Base-by-base conservation (phyloP, 2,329 filamentous ascomycete species). In the Neopestalotiopsis rosae region DNA sequence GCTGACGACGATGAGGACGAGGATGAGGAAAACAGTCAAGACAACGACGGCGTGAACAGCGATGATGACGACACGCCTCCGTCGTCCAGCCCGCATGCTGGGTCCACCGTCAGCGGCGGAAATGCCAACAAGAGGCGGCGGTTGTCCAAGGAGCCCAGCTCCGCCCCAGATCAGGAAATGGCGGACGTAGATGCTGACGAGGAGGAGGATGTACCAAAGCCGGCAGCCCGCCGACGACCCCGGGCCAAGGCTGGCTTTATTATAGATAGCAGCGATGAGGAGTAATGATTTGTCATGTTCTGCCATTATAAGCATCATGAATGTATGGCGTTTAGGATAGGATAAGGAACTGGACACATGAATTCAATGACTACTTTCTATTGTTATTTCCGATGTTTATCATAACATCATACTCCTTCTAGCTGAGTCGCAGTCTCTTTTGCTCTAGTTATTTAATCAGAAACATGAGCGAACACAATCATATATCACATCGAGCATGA, bases 211-310 rank as follows among this genome's bases (percentile, higher is more conserved):
- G 79, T 72, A 72, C 68, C 79, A 7, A 81, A 82, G 68, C 73
- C 76, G 4, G 79, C 72, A 67, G 71, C 81, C 63, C 73, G 78
- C 72, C 81, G 86, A 68, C 81, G 86, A 68, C 79, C 81, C 1
- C 81, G 86, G 70, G 80, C 84, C 3, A 83, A 83, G 66, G 84
- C 84, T 20, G 88, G 88, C 0, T 90, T 90, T 70, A 77, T 90
- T 61, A 74, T 89, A 45, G 88, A 90, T 73, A 89, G 88, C 70
- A 89, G 88, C 75, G 88, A 90, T 62, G 87, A 89, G 71, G 85
- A 88, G 67, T 81, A 75, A 76, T 72, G 69, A 72, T 34, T 38
- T 17, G 13, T n/a, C 9, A 7, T 24, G 6, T 7, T 52, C 10
- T 52, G 45, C 2, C n/a, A 5, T 28, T 20, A 24, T 52, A 2